Base-by-base conservation (phyloP, 768 basidiomycete species). In the Tricholoma flavovirens region DNA sequence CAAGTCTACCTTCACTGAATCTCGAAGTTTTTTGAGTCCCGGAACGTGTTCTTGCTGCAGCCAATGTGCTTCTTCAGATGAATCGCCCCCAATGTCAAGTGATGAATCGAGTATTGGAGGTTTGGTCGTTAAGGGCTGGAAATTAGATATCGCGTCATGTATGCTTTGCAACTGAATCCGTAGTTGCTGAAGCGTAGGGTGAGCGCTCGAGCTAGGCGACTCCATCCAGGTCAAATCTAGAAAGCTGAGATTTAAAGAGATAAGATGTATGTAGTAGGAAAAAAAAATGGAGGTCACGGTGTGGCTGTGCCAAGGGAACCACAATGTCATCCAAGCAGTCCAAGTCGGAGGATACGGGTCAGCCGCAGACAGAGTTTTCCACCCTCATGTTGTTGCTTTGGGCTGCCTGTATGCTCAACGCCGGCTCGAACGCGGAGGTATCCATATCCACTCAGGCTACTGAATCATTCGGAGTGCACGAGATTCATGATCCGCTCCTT, bases 71-170 rank as follows among this genome's bases (percentile, higher is more conserved):
- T 77, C 75, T 30, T 77, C 76, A 14, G 56, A 58, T 21, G 67
- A 59, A 51, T 71, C 72, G 30, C 62, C 62, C 24, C 59, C 64
- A 14, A 62, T 56, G 17, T 75, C 72, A 11, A 72, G 58, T 9
- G 75, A 77, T 14, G 77, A 77, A 57, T 81, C 77, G 17, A 79
- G 69, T 52, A 81, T 76, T 19, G 78, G 78, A 4, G 74, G 76
- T 53, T 65, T 64, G 21, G 66, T 56, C 6, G 65, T 68, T 14
- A 69, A 67, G 4, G 76, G 76, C n/a, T 70, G 71, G 55, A 75
- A 78, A 26, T 67, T 65, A 14, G 71, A 64, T 5, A 77, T 71
- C 4, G 70, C 64, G 5, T 70, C 64, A 58, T 76, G 61, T 10
- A 77, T 77, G 11, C 65, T 56, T 38, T 64, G 63, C 4, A 78